phyloP scores from a whole-genome alignment of 1,139 yeast species.

The Yamadazyma jaroonii region DNA sequence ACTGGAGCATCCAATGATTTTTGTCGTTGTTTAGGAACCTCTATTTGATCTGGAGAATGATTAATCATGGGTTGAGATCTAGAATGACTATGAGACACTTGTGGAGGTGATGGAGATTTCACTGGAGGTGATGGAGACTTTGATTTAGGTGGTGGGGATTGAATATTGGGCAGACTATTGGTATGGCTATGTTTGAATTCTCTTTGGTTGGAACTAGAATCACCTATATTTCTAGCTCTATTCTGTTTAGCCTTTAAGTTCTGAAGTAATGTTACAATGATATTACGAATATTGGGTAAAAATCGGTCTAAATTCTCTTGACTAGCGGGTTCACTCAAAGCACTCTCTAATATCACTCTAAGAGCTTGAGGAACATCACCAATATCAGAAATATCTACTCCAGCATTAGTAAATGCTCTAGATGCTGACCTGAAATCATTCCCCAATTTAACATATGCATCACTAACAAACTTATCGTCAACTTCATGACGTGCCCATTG shows the following conservation, averaged over 20 bases:
- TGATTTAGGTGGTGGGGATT: background rate
- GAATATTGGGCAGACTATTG: conserved; percentile 1
- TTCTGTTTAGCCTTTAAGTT: conserved; percentile 79
- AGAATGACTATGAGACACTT: background rate
- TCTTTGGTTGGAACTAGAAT: background rate
- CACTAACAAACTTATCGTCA: conserved; percentile 81
- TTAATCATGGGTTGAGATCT: background rate
- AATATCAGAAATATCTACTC: conserved; percentile 42
- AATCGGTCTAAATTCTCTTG: conserved; percentile 79
- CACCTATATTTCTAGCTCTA: conserved; percentile 31
- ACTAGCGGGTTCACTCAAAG: conserved; percentile 82
- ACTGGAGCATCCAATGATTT: conserved; percentile 1
- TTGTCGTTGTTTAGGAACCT: conserved; percentile 4
- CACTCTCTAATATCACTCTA: conserved; percentile 78
- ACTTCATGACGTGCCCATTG: conserved; percentile 87
- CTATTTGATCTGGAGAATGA: conserved; percentile 8
- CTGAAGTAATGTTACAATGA: conserved; percentile 77
- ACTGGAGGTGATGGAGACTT: conserved; percentile 2
- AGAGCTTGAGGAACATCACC: conserved; percentile 42
- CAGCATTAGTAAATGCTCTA: conserved; percentile 42
- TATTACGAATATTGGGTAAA: conserved; percentile 81
- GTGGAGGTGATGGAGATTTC: background rate
- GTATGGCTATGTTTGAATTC: background rate
- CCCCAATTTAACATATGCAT: conserved; percentile 88
- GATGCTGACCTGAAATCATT: conserved; percentile 90